Evolutionary conservation across 805 yeast species (phyloP), one percentile per base, ranked within the genome.

Genomic region (Metschnikowia lunata): DNA sequence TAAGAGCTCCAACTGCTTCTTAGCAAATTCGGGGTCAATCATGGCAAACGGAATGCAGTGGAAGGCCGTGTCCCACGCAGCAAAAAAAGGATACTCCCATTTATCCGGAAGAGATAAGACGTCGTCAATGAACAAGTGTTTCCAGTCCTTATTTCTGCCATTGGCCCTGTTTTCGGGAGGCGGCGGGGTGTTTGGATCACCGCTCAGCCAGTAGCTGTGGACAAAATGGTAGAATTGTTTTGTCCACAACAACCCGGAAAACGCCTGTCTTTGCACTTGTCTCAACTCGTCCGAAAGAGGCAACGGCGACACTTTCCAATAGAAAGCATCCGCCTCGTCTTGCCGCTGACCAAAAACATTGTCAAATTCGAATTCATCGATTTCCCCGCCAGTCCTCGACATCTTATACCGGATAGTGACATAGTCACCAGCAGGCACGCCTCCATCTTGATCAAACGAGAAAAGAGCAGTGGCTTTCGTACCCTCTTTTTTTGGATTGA

Each of bases 21-120:
- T 89, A 30, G 97, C 95, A 68, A 87, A 89, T 43, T 79, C 88
- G 1, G 96, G 96, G 63, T 89, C 97, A 58, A 89, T 80, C 89
- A 89, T 86, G 6, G 96, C 91, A 50, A 89, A 68, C 10, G 97
- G 96, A 54, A 89, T 79, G 56, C 96, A 86, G 66, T 89, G 97
- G 80, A 89, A 89, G 0, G 96, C 95, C 5, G 95, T 83, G 64
- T 89, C 97, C 97, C 97, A 89, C 4, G 96, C 91, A 12, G 97
- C 96, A 63, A 89, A 89, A 62, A 89, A 89, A 10, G 96, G 96
- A 64, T 89, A 89, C 65, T 89, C 97, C 88, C 96, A 89, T 62
- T 88, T 90, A 61, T 89, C 97, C 2, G 97, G 97, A 72, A 89
- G 76, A 1, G 95, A 86, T 55, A 89, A 72, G 38, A 89, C 77